These are phyloP conservation scores for Rhodamnia rubescens DNA, from an alignment of 345 rosid species.

Conservation along the genomic window DNA sequence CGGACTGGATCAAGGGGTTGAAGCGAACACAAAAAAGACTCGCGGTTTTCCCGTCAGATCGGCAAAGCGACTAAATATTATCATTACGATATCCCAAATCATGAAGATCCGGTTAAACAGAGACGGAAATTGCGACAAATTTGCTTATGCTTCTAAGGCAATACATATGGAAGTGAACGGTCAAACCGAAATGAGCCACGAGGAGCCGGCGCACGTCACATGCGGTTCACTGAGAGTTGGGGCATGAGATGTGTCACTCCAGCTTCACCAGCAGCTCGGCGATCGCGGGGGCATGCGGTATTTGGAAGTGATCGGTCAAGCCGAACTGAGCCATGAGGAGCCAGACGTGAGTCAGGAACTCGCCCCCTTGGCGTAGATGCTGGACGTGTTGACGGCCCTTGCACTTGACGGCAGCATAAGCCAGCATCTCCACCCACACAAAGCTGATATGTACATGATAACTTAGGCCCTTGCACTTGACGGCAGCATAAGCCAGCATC, in stretches of 20 bases:
- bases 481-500: no score
- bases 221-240: accelerated
- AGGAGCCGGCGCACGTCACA: not conserved
- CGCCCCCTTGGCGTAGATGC: slow-evolving; percentile 5
- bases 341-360: slow-evolving; percentile 3
- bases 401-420: not conserved
- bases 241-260: not conserved
- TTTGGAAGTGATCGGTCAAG: not conserved
- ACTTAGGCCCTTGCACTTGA: no score
- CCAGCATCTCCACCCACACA: slow-evolving; percentile 9
- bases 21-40: not conserved
- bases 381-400: not conserved
- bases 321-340: slow-evolving; percentile 8
- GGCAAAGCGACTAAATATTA: not conserved
- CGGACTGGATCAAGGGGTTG: accelerated
- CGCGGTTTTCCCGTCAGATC: accelerated
- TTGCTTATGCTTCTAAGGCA: not conserved
- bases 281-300: not conserved
- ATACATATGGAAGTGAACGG: not conserved
- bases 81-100: not conserved
- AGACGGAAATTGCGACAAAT: not conserved
- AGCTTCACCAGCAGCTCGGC: not conserved
- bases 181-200: not conserved
- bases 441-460: no score
- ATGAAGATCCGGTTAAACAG: not conserved